Conservation (phyloP, 305 asterid species). For the Solanum hybrid region DNA sequence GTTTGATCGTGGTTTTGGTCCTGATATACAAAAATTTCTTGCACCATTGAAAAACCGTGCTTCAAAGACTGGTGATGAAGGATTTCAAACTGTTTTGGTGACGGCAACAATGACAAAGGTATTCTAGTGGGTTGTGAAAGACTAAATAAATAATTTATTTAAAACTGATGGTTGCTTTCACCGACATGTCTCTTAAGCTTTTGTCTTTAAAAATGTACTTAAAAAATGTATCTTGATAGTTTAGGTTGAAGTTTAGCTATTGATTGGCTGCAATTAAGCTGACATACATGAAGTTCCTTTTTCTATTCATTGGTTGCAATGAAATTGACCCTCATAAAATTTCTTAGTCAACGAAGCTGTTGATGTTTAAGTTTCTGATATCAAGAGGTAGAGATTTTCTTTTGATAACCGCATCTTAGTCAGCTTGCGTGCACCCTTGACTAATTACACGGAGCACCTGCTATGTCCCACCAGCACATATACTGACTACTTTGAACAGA, state of each 20-base stretch:
- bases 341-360: not conserved
- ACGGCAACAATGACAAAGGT: conserved; percentile 99
- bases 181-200: not conserved
- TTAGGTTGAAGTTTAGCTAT: not conserved
- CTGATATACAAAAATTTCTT: conserved; percentile 86
- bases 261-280: not conserved
- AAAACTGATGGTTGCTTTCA: not conserved
- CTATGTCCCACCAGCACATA: not conserved
- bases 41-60: conserved; percentile 84
- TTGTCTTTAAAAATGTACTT: not conserved
- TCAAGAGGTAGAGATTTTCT: not conserved
- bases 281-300: not conserved
- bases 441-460: not conserved
- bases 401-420: not conserved
- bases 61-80: conserved; percentile 50
- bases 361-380: not conserved
- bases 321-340: not conserved
- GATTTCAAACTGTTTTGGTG: conserved; percentile 86
- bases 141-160: not conserved
- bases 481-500: not conserved
- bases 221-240: not conserved
- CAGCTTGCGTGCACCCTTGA: not conserved
- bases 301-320: not conserved
- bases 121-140: conserved; percentile 7
- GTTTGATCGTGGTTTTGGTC: conserved; percentile 99